Percentiles rank a stretch among this genome's conserved stretches.
phyloP scores from a whole-genome alignment of 2,329 filamentous ascomycete species.

The Neonectria sp. region DNA sequence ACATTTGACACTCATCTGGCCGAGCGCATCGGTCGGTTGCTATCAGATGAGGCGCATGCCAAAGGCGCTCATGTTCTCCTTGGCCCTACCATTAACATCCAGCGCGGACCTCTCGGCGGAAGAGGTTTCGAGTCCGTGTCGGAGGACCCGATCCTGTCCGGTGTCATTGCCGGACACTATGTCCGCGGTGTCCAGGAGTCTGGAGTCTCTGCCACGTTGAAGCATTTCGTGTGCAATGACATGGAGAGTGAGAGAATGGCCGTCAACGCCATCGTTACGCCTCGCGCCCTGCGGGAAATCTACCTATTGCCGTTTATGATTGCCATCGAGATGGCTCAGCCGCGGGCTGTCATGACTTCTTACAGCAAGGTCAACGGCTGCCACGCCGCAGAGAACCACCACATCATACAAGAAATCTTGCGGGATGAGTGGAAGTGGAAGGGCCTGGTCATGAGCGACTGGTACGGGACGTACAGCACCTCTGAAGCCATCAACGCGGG shows the following conservation, averaged over 20 bases:
- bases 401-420: conserved; percentile 45
- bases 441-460: conserved; percentile 54
- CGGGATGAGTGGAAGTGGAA: conserved; percentile 53
- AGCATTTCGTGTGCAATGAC: conserved; percentile 35
- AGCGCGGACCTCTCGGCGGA: conserved; percentile 59
- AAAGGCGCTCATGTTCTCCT: conserved; percentile 82
- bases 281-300: conserved; percentile 33
- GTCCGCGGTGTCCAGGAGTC: conserved; percentile 49
- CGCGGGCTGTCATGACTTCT: conserved; percentile 29
- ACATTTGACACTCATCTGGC: conserved; percentile 34
- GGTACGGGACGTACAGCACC: conserved; percentile 52
- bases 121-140: conserved; percentile 60
- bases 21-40: conserved; percentile 29
- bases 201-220: conserved; percentile 21
- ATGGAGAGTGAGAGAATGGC: conserved; percentile 32
- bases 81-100: conserved; percentile 70
- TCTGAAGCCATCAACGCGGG: conserved; percentile 49
- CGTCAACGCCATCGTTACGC: conserved; percentile 16
- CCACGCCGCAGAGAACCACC: conserved; percentile 41
- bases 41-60: conserved; percentile 40
- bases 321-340: conserved; percentile 34
- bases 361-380: conserved; percentile 49
- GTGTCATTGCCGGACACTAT: conserved; percentile 57
- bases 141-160: conserved; percentile 61
- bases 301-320: conserved; percentile 38